Percentiles rank a stretch among this genome's conserved stretches.
Conservation (phyloP, 2,329 filamentous ascomycete genomes). For the Cylindrodendrum hubeiense region DNA sequence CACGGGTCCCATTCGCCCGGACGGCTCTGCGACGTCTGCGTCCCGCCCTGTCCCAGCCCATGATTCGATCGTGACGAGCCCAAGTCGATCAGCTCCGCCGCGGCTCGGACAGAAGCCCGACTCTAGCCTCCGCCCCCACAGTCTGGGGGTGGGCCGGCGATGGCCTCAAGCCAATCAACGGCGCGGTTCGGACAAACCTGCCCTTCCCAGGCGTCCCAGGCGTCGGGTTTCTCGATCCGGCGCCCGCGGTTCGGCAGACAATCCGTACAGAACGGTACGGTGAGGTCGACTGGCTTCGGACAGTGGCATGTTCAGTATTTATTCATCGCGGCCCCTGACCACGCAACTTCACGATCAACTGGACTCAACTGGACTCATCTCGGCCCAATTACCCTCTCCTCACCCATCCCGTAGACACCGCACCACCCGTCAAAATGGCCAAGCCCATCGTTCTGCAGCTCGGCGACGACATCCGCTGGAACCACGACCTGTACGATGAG, state of each 20-base stretch:
- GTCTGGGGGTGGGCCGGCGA: constrained; percentile 22
- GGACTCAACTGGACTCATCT: not conserved
- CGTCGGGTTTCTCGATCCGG: constrained; percentile 29
- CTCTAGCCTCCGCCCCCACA: constrained; percentile 22
- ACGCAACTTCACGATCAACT: not conserved
- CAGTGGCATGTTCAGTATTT: constrained; percentile 6
- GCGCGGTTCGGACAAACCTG: constrained; percentile 15
- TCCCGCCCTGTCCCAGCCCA: not conserved
- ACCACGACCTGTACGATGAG: constrained; percentile 40
- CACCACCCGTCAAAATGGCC: constrained; percentile 28
- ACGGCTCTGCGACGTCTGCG: constrained; percentile 1
- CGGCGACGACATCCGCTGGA: constrained; percentile 44
- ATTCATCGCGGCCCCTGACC: not conserved
- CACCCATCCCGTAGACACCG: not conserved
- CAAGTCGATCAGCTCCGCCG: not conserved
- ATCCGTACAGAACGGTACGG: constrained; percentile 24
- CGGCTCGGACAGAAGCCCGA: constrained; percentile 34
- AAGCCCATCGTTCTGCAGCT: constrained; percentile 46
- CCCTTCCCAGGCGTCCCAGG: constrained; percentile 22
- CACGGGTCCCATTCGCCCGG: not conserved
- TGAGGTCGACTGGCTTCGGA: constrained; percentile 14
- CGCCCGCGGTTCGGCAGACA: constrained; percentile 34
- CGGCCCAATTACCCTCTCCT: not conserved
- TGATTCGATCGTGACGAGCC: constrained; percentile 4
- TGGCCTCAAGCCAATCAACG: not conserved